Evolutionary conservation across 2,329 filamentous ascomycete genomes (phyloP), one percentile per base, ranked within the genome.

Genomic region (Diaporthe destruens): DNA sequence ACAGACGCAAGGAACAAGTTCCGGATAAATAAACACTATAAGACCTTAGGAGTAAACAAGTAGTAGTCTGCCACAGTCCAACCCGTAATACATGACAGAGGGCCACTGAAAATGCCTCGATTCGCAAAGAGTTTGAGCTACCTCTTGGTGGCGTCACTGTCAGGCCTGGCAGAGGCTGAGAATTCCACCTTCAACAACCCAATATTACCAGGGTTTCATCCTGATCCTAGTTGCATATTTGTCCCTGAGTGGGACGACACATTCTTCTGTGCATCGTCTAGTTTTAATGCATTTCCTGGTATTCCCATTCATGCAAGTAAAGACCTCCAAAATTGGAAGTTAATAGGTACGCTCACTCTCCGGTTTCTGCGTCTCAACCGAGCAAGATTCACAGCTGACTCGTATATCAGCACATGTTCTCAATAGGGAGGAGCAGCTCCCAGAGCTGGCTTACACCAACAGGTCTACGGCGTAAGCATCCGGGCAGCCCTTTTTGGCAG

Each of bases 261-360:
- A 11, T 85, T 84, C 75, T 85, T 83, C 77, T 85, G 84, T 72
- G 82, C 82, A 6, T 82, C 81, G 0, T 85, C 83, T 2, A 83
- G 80, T 61, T 86, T 85, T 78, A 83, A 82, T 70, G 80, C 80
- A 6, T 86, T 86, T 67, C 84, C 84, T 0, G 84, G 84, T 9
- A 80, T 85, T 18, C 84, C 84, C 0, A 82, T 86, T 29, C 82
- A 86, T 72, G 82, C 83, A 7, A 85, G 82, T 76, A 82, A 81
- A 72, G 83, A 86, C 75, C 77, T 87, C 39, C 77, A 78, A 53
- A 81, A 80, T 25, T 86, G 83, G 82, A 83, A 81, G 72, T 77
- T 85, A 8, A 78, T 80, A 65, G 76, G 75, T 75, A 44, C 2
- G 5, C 6, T 16, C 11, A 6, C 25, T 5, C 5, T 6, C 29